Conservation (phyloP, 1,284 basidiomycete species). For the Microbotryum violaceum region DNA sequence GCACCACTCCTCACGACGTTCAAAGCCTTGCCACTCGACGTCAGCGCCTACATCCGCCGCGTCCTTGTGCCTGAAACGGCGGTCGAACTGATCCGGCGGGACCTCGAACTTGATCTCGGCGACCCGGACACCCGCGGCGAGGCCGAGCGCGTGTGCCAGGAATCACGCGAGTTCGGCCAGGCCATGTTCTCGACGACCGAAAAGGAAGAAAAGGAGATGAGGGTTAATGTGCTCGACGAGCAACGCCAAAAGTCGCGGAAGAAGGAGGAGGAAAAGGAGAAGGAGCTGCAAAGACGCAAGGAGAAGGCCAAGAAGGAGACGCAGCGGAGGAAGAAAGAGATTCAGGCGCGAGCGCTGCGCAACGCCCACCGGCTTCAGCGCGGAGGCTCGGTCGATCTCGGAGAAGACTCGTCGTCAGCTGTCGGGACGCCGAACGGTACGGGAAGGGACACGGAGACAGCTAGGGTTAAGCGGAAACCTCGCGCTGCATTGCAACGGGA, state of each 20-base stretch:
- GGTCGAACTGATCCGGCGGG: conserved; percentile 25
- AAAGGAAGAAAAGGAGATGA: conserved; percentile 1
- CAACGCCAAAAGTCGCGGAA: conserved; percentile 1
- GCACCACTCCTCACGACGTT: conserved; percentile 13
- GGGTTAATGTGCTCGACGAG: not conserved
- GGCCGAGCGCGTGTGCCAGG: conserved; percentile 10
- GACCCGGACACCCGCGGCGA: not conserved
- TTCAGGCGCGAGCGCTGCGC: no score
- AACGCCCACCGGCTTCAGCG: no score
- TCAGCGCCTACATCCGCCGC: conserved; percentile 30
- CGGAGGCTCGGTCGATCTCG: no score
- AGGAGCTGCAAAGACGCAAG: not conserved
- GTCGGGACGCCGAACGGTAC: no score
- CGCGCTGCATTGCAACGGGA: no score
- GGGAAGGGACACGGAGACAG: no score
- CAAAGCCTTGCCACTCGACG: conserved; percentile 13
- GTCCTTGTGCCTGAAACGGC: conserved; percentile 34
- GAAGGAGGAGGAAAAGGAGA: conserved; percentile 3
- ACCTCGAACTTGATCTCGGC: conserved; percentile 6
- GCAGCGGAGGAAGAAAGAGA: not conserved
- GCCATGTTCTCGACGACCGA: conserved; percentile 19
- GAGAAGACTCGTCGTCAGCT: no score
- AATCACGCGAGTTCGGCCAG: conserved; percentile 26
- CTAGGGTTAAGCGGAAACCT: no score
- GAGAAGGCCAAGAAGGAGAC: not conserved